These are phyloP conservation scores for Russula brevipes DNA, from an alignment of 768 basidiomycete genomes.

Conservation along the genomic window DNA sequence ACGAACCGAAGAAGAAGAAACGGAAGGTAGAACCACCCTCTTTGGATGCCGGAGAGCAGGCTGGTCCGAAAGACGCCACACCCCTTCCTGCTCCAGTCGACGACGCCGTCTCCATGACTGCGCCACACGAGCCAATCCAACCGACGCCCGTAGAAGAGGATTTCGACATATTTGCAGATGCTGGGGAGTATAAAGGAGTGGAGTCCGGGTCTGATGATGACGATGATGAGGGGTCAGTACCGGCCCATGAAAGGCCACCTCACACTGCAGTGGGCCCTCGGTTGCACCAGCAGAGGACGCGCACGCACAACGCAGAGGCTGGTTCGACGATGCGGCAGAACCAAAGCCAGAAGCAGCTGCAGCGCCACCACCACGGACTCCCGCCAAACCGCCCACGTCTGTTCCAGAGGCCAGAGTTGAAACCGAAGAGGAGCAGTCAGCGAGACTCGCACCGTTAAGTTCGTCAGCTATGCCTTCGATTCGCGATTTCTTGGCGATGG, in stretches of 20 bases:
- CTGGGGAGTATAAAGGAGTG: constrained; percentile 75
- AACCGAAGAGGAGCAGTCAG: constrained; percentile 42
- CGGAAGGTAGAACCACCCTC: constrained; percentile 38
- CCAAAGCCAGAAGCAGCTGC: neutral
- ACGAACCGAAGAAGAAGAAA: constrained; percentile 57
- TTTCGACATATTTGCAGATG: constrained; percentile 83
- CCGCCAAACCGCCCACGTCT: constrained; percentile 21
- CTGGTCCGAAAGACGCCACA: neutral
- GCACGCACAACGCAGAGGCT: constrained; percentile 3
- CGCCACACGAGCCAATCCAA: constrained; percentile 30
- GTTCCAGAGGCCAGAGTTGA: constrained; percentile 40
- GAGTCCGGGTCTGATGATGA: constrained; percentile 45
- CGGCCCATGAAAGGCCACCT: neutral
- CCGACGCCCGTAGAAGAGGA: constrained; percentile 52
- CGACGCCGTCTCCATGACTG: constrained; percentile 3
- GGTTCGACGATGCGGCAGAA: constrained; percentile 14
- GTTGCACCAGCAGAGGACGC: neutral
- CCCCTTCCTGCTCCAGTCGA: constrained; percentile 15
- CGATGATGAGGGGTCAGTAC: constrained; percentile 19
- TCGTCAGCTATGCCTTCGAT: constrained; percentile 84
- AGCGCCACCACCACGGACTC: neutral
- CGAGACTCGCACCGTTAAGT: constrained; percentile 65
- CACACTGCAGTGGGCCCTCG: neutral
- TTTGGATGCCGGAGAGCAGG: constrained; percentile 24
- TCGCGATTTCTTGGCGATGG: constrained; percentile 73